A percentile compares a stretch with the other conserved stretches of the same genome.
phyloP scores from a whole-genome alignment of 768 basidiomycete genomes.

The Steccherinum ochraceum region DNA sequence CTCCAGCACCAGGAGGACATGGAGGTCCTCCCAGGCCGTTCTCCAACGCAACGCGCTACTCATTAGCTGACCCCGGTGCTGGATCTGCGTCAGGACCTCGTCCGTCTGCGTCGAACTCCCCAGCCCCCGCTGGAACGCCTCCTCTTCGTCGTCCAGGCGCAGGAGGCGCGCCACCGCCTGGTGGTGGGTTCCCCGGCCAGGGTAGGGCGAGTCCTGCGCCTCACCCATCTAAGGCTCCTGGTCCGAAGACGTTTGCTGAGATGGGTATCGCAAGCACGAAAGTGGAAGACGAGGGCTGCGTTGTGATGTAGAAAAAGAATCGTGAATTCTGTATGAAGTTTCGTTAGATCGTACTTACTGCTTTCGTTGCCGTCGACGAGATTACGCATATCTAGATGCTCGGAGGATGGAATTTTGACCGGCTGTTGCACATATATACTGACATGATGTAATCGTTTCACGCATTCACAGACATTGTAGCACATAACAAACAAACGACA shows the following conservation, averaged over 20 bases:
- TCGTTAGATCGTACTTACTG: too few relatives aligned
- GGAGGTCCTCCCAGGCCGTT: conserved; percentile 23
- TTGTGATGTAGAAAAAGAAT: conserved; percentile 92
- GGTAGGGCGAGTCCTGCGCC: neutral
- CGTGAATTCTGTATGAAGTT: too few relatives aligned
- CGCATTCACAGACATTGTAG: too few relatives aligned
- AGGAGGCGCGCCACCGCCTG: conserved; percentile 1
- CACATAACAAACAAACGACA: too few relatives aligned
- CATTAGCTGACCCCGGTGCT: conserved; percentile 36
- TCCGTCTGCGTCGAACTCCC: conserved; percentile 6
- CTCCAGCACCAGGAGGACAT: neutral
- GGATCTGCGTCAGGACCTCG: conserved; percentile 9
- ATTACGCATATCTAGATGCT: too few relatives aligned
- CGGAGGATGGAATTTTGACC: too few relatives aligned
- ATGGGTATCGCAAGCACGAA: conserved; percentile 85
- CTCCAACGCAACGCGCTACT: conserved; percentile 38
- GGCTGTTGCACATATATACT: too few relatives aligned
- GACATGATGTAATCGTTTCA: too few relatives aligned
- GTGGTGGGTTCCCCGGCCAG: neutral
- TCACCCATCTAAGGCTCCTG: conserved; percentile 6
- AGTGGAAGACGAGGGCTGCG: conserved; percentile 76
- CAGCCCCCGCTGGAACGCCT: conserved; percentile 8
- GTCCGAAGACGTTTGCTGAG: conserved; percentile 83
- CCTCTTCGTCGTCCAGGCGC: conserved; percentile 7
- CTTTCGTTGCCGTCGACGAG: too few relatives aligned